Percentiles rank a stretch among this genome's conserved stretches.
Evolutionary conservation across 139 green algal species (phyloP).

Genomic region (Ettlia oleoabundans): DNA sequence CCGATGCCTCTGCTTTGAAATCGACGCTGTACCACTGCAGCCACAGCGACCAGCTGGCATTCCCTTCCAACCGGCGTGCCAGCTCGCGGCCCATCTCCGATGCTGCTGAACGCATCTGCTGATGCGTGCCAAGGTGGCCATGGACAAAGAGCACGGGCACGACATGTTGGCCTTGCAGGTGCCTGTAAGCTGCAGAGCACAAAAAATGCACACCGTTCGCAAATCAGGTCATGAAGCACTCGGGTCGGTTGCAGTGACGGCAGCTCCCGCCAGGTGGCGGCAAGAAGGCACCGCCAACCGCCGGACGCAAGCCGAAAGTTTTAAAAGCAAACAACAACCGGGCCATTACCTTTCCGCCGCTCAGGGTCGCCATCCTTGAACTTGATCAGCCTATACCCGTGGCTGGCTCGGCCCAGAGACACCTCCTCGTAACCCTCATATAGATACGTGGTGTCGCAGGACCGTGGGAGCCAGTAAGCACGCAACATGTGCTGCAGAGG

Average conservation of each 20-base stretch:
- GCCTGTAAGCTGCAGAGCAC: not conserved
- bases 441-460: slow-evolving; percentile 51
- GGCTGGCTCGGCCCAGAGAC: not conserved
- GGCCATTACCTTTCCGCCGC: not conserved
- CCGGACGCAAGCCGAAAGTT: too few relatives aligned
- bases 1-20: slow-evolving; percentile 25
- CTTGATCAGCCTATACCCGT: slow-evolving; percentile 31
- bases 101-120: slow-evolving; percentile 42
- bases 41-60: slow-evolving; percentile 1
- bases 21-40: slow-evolving; percentile 24
- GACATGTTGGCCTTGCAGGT: not conserved
- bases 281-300: not conserved
- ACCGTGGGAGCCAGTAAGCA: not conserved
- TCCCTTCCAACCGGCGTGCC: not conserved
- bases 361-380: slow-evolving; percentile 23
- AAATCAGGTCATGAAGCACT: too few relatives aligned
- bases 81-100: slow-evolving; percentile 30
- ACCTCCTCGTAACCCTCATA: slow-evolving; percentile 38
- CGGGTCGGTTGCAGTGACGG: too few relatives aligned
- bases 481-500: not conserved
- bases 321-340: not conserved
- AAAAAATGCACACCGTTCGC: too few relatives aligned
- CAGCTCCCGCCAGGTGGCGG: too few relatives aligned
- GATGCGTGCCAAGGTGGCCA: slow-evolving; percentile 41
- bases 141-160: slow-evolving; percentile 49